Evolutionary conservation across 1,284 basidiomycete species (phyloP).

Genomic region (Agaricales sp.): DNA sequence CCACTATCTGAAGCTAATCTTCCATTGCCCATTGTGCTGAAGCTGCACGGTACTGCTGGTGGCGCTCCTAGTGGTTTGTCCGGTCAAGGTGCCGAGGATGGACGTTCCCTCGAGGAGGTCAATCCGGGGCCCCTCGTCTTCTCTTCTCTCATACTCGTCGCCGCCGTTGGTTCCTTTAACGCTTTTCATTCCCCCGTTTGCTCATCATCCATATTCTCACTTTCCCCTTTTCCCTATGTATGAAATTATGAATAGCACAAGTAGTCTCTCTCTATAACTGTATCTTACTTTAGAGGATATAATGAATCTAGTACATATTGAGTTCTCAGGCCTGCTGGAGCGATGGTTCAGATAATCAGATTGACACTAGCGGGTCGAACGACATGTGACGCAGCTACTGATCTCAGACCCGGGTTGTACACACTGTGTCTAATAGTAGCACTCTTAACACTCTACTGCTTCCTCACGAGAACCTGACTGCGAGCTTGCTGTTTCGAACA

Average conservation of each 20-base stretch:
- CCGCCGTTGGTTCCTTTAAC: no score
- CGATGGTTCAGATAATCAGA: no score
- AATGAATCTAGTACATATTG: neutral
- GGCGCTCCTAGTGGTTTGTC: conserved; percentile 42
- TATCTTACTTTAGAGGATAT: neutral
- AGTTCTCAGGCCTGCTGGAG: no score
- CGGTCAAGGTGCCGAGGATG: conserved; percentile 54
- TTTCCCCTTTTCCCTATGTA: neutral
- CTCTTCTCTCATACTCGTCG: conserved; percentile 9
- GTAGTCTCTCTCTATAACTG: neutral
- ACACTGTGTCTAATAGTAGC: no score
- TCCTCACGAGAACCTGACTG: no score
- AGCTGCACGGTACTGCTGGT: conserved; percentile 77
- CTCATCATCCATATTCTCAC: no score
- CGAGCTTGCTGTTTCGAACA: no score
- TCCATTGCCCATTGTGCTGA: conserved; percentile 57
- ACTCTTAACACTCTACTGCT: no score
- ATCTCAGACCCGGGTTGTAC: no score
- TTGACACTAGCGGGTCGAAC: no score
- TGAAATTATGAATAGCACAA: neutral
- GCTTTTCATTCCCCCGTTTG: neutral
- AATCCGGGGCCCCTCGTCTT: conserved; percentile 48
- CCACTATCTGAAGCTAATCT: conserved; percentile 8
- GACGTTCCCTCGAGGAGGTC: conserved; percentile 84
- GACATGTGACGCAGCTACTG: no score